Evolutionary conservation across 2,329 filamentous ascomycete genomes (phyloP).

Genomic region (Penicillium sp.): DNA sequence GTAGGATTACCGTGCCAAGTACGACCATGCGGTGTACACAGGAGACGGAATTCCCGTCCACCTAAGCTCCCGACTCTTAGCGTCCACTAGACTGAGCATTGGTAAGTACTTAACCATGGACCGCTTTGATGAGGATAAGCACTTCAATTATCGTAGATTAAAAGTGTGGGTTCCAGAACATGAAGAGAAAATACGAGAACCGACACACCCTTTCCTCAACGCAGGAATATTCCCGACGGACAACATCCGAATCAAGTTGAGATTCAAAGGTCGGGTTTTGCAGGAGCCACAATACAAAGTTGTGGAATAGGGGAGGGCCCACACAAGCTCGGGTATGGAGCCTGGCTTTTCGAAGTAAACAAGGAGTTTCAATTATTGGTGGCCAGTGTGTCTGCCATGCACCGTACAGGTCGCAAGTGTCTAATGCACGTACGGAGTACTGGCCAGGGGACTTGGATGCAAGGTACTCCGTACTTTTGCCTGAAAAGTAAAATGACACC

Average conservation of each 20-base stretch:
- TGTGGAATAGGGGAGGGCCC: conserved; percentile 22
- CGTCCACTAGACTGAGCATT: conserved; percentile 19
- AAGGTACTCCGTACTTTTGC: not conserved
- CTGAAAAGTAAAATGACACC: not conserved
- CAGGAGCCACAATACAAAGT: conserved; percentile 14
- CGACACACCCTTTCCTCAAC: not conserved
- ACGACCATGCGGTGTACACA: conserved; percentile 21
- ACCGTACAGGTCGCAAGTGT: not conserved
- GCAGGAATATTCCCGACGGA: conserved; percentile 3
- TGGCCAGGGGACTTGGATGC: not conserved
- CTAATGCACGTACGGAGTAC: not conserved
- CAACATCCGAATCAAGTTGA: conserved; percentile 2
- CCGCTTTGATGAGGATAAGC: conserved; percentile 28
- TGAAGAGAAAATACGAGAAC: too few relatives aligned
- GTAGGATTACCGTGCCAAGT: conserved; percentile 4
- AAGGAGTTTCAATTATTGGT: conserved; percentile 23
- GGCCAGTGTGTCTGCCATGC: not conserved
- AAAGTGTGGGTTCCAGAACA: conserved; percentile 8
- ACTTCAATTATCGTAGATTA: conserved; percentile 4
- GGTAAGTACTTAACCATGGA: conserved; percentile 22
- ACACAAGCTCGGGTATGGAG: conserved; percentile 24
- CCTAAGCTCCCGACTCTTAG: conserved; percentile 24
- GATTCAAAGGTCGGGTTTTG: conserved; percentile 1
- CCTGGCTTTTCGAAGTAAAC: conserved; percentile 11
- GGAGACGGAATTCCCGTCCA: conserved; percentile 15